Percentiles rank a stretch among this genome's conserved stretches.
phyloP scores from a whole-genome alignment of 2,329 filamentous ascomycete species.

The Paraconiothyrium brasiliense region DNA sequence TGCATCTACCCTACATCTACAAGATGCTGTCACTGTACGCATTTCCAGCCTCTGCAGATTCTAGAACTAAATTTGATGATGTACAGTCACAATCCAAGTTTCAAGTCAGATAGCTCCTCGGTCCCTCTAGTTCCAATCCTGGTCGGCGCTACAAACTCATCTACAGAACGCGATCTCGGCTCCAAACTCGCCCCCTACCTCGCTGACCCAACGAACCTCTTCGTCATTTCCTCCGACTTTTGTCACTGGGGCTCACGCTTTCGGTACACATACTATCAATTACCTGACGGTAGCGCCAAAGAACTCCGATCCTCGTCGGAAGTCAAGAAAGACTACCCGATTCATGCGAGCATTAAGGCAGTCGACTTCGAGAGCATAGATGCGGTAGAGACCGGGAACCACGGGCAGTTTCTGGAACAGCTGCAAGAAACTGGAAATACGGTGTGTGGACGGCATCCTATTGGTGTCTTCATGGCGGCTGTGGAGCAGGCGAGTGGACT shows the following conservation, averaged over 20 bases:
- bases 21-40: slow-evolving; percentile 69
- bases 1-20: slow-evolving; percentile 95
- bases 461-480: slow-evolving; percentile 90
- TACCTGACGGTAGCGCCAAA: slow-evolving; percentile 53
- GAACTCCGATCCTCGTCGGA: slow-evolving; percentile 51
- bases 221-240: slow-evolving; percentile 94
- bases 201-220: slow-evolving; percentile 76
- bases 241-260: slow-evolving; percentile 94
- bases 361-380: slow-evolving; percentile 86
- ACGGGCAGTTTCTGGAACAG: slow-evolving; percentile 74
- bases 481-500: slow-evolving; percentile 67
- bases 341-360: slow-evolving; percentile 84
- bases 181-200: slow-evolving; percentile 80
- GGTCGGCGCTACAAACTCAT: slow-evolving; percentile 75
- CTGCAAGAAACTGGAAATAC: slow-evolving; percentile 83
- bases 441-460: slow-evolving; percentile 93
- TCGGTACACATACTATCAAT: slow-evolving; percentile 80
- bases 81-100: slow-evolving; percentile 39
- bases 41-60: slow-evolving; percentile 1
- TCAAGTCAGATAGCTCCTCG: slow-evolving; percentile 60
- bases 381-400: slow-evolving; percentile 79
- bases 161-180: slow-evolving; percentile 75
- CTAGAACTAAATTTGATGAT: slow-evolving; percentile 21
- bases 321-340: slow-evolving; percentile 61
- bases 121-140: slow-evolving; percentile 86